Conservation (phyloP, 2,329 filamentous ascomycete species). For the Fusarium agapanthi region DNA sequence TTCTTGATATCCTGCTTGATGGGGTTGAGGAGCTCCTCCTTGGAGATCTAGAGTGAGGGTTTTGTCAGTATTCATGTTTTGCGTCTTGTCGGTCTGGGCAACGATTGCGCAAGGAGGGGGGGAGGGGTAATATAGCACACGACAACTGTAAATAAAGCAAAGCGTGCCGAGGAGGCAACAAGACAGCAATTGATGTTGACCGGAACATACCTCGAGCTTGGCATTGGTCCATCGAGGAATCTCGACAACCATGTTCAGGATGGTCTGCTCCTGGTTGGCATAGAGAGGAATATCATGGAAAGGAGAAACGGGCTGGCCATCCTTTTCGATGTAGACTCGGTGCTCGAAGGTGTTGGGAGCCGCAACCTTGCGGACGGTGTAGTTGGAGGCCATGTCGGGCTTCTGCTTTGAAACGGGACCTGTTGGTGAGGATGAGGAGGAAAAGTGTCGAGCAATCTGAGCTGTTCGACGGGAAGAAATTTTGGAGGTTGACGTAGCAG, state of each 20-base stretch:
- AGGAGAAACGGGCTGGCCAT: slow-evolving; percentile 91
- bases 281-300: slow-evolving; percentile 99
- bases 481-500: slow-evolving; percentile 44
- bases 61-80: slow-evolving; percentile 34
- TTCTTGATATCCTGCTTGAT: slow-evolving; percentile 99
- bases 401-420: slow-evolving; percentile 21
- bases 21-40: slow-evolving; percentile 97
- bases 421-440: slow-evolving; percentile 43
- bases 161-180: not conserved
- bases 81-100: slow-evolving; percentile 5
- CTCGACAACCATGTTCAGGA: slow-evolving; percentile 99
- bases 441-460: slow-evolving; percentile 65
- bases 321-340: slow-evolving; percentile 97
- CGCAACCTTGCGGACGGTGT: slow-evolving; percentile 85
- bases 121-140: slow-evolving; percentile 26
- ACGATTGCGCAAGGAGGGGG: slow-evolving; percentile 17
- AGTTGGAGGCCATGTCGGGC: slow-evolving; percentile 67
- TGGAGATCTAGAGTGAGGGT: slow-evolving; percentile 80
- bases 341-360: slow-evolving; percentile 94
- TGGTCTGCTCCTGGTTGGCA: slow-evolving; percentile 93
- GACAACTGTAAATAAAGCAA: slow-evolving; percentile 13
- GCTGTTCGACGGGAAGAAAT: slow-evolving; percentile 61
- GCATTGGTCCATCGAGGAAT: slow-evolving; percentile 99
- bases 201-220: slow-evolving; percentile 87
- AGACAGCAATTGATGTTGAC: not conserved